A percentile compares a stretch with the other conserved stretches of the same genome.
These are phyloP conservation scores for Pistacia integerrima DNA, from an alignment of 345 rosid species.

Conservation along the genomic window DNA sequence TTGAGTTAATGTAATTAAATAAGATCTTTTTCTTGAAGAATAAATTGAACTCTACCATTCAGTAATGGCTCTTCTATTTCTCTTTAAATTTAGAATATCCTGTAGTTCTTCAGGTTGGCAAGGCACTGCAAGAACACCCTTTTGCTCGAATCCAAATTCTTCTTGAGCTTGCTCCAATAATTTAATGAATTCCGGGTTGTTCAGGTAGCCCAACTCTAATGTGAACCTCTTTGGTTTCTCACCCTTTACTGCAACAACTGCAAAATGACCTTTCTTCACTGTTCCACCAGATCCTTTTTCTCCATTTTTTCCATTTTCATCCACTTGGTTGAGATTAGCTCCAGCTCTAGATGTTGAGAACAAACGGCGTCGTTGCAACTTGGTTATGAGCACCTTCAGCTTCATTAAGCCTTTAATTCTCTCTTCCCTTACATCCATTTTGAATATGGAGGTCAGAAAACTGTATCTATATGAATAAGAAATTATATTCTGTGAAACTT, in stretches of 20 bases:
- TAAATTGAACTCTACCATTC: background rate
- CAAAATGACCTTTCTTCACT: constrained; percentile 47
- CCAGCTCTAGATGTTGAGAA: constrained; percentile 19
- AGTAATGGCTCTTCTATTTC: constrained; percentile 19
- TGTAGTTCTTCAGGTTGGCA: constrained; percentile 62
- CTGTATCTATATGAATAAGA: background rate
- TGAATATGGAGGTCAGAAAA: background rate
- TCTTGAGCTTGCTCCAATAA: constrained; percentile 51
- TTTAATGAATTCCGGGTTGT: constrained; percentile 46
- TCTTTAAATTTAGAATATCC: constrained; percentile 31
- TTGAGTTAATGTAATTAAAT: too few species aligned
- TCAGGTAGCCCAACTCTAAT: constrained; percentile 44
- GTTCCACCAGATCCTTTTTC: constrained; percentile 16
- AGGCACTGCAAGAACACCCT: constrained; percentile 48
- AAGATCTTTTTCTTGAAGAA: too few species aligned
- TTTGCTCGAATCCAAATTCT: constrained; percentile 51
- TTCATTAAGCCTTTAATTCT: constrained; percentile 23
- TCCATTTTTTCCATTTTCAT: background rate
- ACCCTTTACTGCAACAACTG: constrained; percentile 46
- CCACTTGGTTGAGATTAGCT: background rate
- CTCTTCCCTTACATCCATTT: constrained; percentile 19
- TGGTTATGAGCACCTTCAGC: constrained; percentile 31
- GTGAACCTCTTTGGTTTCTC: constrained; percentile 50
- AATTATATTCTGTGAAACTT: background rate
- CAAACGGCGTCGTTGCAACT: constrained; percentile 20